A percentile compares a stretch with the other conserved stretches of the same genome.
Evolutionary conservation across 179 eudicot genomes (phyloP).

Genomic region (Spinacia oleracea): DNA sequence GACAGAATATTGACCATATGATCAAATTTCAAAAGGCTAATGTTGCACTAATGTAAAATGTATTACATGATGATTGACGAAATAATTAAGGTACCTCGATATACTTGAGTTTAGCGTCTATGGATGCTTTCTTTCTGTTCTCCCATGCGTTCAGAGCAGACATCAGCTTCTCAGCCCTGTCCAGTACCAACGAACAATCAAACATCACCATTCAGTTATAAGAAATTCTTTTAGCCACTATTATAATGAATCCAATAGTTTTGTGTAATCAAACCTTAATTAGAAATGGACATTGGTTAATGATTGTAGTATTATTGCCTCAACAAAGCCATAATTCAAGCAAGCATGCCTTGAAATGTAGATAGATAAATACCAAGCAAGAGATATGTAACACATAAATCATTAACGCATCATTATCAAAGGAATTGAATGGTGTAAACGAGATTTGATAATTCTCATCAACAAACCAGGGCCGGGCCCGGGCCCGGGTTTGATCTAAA

Average conservation of each 20-base stretch:
- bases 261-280: neutral
- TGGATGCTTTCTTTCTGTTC: slow-evolving; percentile 66
- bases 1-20: too few species aligned
- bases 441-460: too few species aligned
- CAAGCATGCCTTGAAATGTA: too few species aligned
- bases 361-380: too few species aligned
- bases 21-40: neutral
- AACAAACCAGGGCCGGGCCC: too few species aligned
- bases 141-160: slow-evolving; percentile 79
- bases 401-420: too few species aligned
- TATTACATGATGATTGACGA: neutral
- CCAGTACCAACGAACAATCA: neutral
- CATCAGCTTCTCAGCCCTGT: slow-evolving; percentile 78
- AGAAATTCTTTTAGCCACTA: neutral
- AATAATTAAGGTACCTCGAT: slow-evolving; percentile 47
- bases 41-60: neutral
- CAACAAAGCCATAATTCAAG: too few species aligned
- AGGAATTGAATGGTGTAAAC: too few species aligned
- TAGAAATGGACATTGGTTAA: neutral
- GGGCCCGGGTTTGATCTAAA: neutral
- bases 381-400: too few species aligned
- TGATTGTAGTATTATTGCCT: neutral
- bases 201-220: neutral
- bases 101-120: slow-evolving; percentile 67
- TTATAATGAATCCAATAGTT: neutral